phyloP scores from a whole-genome alignment of 805 yeast species.

The baker's yeast (Saccharomyces cerevisiae) region DNA sequence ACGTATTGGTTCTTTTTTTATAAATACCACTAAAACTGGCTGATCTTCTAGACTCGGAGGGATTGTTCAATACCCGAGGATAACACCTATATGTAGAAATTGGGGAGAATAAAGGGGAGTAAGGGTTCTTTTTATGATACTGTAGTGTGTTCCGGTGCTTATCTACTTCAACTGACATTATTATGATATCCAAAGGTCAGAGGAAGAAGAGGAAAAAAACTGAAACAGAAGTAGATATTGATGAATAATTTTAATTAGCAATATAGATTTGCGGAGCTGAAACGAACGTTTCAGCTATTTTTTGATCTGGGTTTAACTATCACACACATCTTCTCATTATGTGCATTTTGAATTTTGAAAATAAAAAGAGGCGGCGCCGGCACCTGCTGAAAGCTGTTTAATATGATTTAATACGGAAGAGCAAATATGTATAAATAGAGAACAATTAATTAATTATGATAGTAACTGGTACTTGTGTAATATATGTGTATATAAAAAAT shows the following conservation, averaged over 20 bases:
- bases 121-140: conserved; percentile 7
- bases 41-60: conserved; percentile 16
- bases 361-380: not conserved
- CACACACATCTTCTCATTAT: not conserved
- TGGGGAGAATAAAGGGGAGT: conserved; percentile 14
- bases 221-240: not conserved
- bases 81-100: conserved; percentile 13
- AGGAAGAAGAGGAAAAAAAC: not conserved
- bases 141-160: not conserved
- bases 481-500: not conserved
- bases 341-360: not conserved
- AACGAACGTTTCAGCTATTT: not conserved
- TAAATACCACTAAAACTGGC: conserved; percentile 5
- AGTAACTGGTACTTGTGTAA: not conserved
- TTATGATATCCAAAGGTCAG: not conserved
- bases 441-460: not conserved
- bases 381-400: not conserved
- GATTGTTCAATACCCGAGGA: not conserved
- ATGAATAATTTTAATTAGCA: not conserved
- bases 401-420: not conserved
- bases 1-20: conserved; percentile 1
- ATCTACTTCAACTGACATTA: not conserved
- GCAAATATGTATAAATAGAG: not conserved
- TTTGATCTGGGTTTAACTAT: not conserved
- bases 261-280: not conserved